Percentiles rank a stretch among this genome's conserved stretches.
Conservation (phyloP, 2,329 filamentous ascomycete genomes). For the Aspergillus eucalypticola region DNA sequence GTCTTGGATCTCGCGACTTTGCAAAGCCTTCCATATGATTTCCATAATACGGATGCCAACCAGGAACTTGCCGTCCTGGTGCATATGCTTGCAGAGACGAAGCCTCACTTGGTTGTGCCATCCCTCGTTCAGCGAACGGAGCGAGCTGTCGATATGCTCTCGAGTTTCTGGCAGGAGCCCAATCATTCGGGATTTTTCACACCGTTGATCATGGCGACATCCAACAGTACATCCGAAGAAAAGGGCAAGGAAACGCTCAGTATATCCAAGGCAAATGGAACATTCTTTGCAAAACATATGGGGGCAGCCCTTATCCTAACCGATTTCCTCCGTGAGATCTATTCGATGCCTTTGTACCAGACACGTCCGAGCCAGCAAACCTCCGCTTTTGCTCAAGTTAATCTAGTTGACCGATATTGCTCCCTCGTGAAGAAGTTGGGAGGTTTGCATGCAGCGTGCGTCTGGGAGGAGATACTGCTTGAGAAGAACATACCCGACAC, state of each 20-base stretch:
- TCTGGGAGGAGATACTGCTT: conserved; percentile 82
- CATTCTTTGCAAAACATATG: conserved; percentile 73
- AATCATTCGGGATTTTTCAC: conserved; percentile 67
- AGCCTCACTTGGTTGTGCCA: conserved; percentile 77
- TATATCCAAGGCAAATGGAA: conserved; percentile 61
- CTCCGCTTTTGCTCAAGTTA: conserved; percentile 71
- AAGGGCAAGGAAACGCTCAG: not conserved
- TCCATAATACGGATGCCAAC: conserved; percentile 66
- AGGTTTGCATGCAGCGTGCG: conserved; percentile 72
- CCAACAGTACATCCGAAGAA: not conserved
- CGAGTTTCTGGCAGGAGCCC: conserved; percentile 60
- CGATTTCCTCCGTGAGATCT: conserved; percentile 72
- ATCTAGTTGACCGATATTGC: conserved; percentile 81
- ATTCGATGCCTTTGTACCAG: conserved; percentile 63
- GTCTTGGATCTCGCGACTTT: conserved; percentile 82
- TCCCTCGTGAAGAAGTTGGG: conserved; percentile 74
- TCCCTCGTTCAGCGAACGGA: conserved; percentile 76
- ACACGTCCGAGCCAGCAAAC: conserved; percentile 61
- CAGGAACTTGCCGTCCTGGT: conserved; percentile 73
- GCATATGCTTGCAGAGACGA: conserved; percentile 75
- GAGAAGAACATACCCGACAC: conserved; percentile 69
- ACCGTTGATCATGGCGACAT: conserved; percentile 53
- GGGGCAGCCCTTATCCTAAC: conserved; percentile 75
- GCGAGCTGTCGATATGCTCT: conserved; percentile 65
- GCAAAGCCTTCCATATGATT: conserved; percentile 74